These are phyloP conservation scores for Starmera dryadoides DNA, from an alignment of 805 yeast species.

Conservation along the genomic window DNA sequence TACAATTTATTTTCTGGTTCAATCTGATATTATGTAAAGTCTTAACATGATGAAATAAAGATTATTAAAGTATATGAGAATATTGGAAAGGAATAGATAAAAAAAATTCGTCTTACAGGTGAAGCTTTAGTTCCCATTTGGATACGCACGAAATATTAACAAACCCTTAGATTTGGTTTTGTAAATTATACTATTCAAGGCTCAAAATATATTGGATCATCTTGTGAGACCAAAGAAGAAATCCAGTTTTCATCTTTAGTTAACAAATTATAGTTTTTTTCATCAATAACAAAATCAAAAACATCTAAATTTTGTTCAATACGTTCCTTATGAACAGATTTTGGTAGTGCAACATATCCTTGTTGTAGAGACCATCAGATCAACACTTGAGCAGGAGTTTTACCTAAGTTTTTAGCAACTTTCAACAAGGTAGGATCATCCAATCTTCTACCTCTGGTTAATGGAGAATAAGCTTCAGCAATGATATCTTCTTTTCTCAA, in stretches of 20 bases:
- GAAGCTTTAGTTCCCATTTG: too few species aligned
- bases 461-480: conserved; percentile 76
- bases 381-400: conserved; percentile 57
- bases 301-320: conserved; percentile 49
- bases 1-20: too few species aligned
- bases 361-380: conserved; percentile 69
- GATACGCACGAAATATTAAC: too few species aligned
- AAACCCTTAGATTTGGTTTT: too few species aligned
- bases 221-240: background rate
- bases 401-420: conserved; percentile 42
- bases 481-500: conserved; percentile 47
- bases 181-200: background rate
- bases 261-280: conserved; percentile 31
- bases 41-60: too few species aligned
- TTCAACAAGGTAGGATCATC: conserved; percentile 43
- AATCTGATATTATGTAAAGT: too few species aligned
- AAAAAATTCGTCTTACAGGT: too few species aligned
- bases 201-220: background rate
- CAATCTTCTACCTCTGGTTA: conserved; percentile 55
- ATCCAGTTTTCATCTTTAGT: background rate
- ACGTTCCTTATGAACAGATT: conserved; percentile 48
- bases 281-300: conserved; percentile 37
- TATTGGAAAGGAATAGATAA: conserved; percentile 1
- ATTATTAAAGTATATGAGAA: too few species aligned
- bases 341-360: conserved; percentile 67